Evolutionary conservation across 371 early-diverging fungal genomes (phyloP), one percentile per base, ranked within the genome.

Genomic region (Mucor piriformis): DNA sequence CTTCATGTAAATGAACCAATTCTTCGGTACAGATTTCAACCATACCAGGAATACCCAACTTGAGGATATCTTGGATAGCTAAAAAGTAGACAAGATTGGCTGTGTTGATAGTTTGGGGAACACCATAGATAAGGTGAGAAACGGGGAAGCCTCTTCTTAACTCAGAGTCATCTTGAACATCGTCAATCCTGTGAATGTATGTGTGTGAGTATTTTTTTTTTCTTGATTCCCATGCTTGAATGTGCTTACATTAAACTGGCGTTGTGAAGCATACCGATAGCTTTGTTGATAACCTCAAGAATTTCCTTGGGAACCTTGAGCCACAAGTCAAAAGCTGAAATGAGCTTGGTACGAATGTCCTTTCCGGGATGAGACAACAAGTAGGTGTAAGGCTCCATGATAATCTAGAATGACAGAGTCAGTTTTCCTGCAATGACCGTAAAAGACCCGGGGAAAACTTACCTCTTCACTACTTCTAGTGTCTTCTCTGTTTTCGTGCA

Each of bases 71-170:
- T 32, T 89, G 73, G 13, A 97, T 72, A 0, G 97, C 97, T 25
- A 95, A 70, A 67, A 97, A 96, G 70, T 96, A 96, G 33, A 95
- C 93, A 61, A 92, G 96, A 63, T 97, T 96, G 21, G 96, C 98
- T 38, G 91, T 91, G 63, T 97, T 97, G 64, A 98, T 97, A 13
- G 96, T 92, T 63, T 87, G 76, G 12, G 97, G 89, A 3, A 90
- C 73, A 5, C 99, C 98, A 76, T 86, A 98, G 29, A 97, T 91
- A 59, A 92, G 90, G 79, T 98, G 97, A 1, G 99, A 95, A 20
- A 93, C 97, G 51, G 99, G 99, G 3, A 88, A 85, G 2, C 98
- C 98, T 52, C 98, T 81, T 44, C 98, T 80, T 49, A 97, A 63
- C 20, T 81, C 82, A 0, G 96, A 96, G 54, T 85, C 89, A 70